Conservation (phyloP, 495 filamentous ascomycete species). For the Neurospora sp. region DNA sequence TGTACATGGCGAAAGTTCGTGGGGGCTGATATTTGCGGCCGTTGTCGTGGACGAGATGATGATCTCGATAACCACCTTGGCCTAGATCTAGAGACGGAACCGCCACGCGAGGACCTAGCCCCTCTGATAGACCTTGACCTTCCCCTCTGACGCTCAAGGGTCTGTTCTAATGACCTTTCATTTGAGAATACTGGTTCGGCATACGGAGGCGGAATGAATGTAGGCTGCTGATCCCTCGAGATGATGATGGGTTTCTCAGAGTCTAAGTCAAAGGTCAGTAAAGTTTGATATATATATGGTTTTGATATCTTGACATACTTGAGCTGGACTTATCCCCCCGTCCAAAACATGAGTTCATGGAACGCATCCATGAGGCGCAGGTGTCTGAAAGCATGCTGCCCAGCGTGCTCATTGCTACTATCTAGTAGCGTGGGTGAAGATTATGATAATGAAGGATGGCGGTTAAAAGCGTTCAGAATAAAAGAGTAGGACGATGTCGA, state of each 20-base stretch:
- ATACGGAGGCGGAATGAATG: constrained; percentile 23
- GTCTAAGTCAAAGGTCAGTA: constrained; percentile 2
- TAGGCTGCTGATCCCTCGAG: constrained; percentile 33
- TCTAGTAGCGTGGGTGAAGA: constrained; percentile 8
- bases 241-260: constrained; percentile 22
- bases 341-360: constrained; percentile 32
- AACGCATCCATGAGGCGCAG: constrained; percentile 32
- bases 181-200: constrained; percentile 20
- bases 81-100: constrained; percentile 22
- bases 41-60: constrained; percentile 25
- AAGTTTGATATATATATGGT: not conserved
- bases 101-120: constrained; percentile 23
- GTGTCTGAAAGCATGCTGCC: constrained; percentile 31
- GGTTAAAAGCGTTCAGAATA: constrained; percentile 9
- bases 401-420: constrained; percentile 24
- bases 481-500: constrained; percentile 2
- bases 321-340: constrained; percentile 27
- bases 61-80: constrained; percentile 23
- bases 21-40: constrained; percentile 38
- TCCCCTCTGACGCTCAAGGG: constrained; percentile 23
- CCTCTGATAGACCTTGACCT: constrained; percentile 22
- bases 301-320: constrained; percentile 11
- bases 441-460: constrained; percentile 12
- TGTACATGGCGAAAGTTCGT: constrained; percentile 41
- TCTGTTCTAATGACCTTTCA: constrained; percentile 18